Evolutionary conservation across 257 asterid species (phyloP).

Genomic region (Przewalskia tangutica): DNA sequence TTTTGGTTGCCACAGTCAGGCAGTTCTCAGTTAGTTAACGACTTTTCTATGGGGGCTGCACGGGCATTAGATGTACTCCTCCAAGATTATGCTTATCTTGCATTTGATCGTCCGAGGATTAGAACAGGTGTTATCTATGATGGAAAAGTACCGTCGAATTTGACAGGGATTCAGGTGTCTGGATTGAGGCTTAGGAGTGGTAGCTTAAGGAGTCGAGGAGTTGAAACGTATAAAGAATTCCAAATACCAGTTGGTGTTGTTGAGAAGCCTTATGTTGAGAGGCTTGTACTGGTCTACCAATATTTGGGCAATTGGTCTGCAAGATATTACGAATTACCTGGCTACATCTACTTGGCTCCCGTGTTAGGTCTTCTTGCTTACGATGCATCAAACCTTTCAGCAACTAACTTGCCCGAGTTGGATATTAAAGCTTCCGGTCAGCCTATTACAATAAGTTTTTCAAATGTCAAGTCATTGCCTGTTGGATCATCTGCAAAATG

Average conservation of each 20-base stretch:
- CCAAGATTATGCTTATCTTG: conserved; percentile 42
- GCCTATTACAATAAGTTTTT: conserved; percentile 51
- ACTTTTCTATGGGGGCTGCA: conserved; percentile 19
- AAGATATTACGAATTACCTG: conserved; percentile 28
- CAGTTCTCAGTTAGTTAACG: conserved; percentile 19
- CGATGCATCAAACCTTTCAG: conserved; percentile 41
- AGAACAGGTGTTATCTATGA: conserved; percentile 49
- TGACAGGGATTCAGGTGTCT: conserved; percentile 51
- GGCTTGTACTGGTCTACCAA: conserved; percentile 63
- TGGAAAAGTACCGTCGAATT: conserved; percentile 38
- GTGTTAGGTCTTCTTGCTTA: conserved; percentile 61
- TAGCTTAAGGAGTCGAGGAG: conserved; percentile 42
- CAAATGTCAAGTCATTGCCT: conserved; percentile 20
- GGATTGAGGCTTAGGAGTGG: conserved; percentile 69
- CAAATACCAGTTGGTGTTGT: conserved; percentile 41
- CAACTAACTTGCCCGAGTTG: conserved; percentile 35
- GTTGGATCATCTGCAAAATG: conserved; percentile 42
- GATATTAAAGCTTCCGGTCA: conserved; percentile 26
- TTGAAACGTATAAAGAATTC: conserved; percentile 39
- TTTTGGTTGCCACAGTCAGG: conserved; percentile 18
- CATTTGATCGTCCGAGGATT: conserved; percentile 27
- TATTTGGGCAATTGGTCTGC: conserved; percentile 50
- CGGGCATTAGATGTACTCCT: conserved; percentile 47
- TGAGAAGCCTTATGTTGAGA: conserved; percentile 39
- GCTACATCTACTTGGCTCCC: conserved; percentile 48